Evolutionary conservation across 176 grass and related monocot species (phyloP), one percentile per base, ranked within the genome.

Genomic region (Miscanthus lutarioriparius): DNA sequence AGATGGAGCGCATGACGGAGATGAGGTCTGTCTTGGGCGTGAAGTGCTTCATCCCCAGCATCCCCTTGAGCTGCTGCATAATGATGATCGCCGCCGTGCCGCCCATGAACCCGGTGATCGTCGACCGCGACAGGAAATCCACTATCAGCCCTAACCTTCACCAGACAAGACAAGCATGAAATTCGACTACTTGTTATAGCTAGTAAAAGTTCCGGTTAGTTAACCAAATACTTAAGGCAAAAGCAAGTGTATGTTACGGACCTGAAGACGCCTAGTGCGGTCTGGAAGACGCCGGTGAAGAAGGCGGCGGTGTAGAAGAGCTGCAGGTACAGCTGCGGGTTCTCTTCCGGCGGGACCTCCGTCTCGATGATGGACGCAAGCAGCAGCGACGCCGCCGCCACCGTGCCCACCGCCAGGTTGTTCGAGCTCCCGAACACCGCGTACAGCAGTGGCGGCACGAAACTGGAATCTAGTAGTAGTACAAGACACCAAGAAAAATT

Each of bases 71-170:
- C 84, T 98, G 96, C 88, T 95, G 96, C 89, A 98, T 39, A 56
- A 98, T 94, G 83, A 98, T 95, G 77, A 98, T 95, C 33, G 64
- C 88, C 14, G 96, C 93, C 35, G 96, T 98, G 37, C 96, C 96
- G 61, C 96, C 91, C 96, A 98, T 98, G 87, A 98, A 98, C 8
- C 96, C 93, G 36, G 91, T 93, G 70, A 98, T 98, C 44, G 91
- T 93, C 38, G 96, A 93, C 51, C 91, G 89, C 54, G 96, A 98
- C 44, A 98, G 82, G 84, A 98, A 98, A 85, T 98, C 96, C 62
- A 98, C 80, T 90, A 98, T 85, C 8, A 98, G 87, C 74, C 96
- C 92, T 76, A 98, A 82, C 83, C 95, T 97, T 82, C 28, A 26
- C 11, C 20, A 61, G 56, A 61, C 19, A 54, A 7, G 5, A 12